Evolutionary conservation across 768 basidiomycete species (phyloP).

Genomic region (Suillus paluster): DNA sequence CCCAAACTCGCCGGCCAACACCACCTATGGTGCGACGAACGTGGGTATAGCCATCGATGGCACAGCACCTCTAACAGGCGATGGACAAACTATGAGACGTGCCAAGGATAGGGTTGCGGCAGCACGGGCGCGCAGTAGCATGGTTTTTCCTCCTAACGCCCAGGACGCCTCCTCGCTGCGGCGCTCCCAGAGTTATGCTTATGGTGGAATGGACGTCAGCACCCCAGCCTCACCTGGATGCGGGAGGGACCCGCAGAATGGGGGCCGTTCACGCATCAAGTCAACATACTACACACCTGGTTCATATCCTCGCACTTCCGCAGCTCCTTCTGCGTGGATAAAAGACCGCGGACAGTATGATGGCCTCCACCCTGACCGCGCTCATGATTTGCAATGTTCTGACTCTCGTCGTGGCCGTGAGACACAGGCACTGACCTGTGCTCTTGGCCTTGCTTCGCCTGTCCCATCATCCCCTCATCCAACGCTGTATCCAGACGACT

Average conservation of each 20-base stretch:
- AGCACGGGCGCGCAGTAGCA: slow-evolving; percentile 26
- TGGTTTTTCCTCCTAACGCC: slow-evolving; percentile 19
- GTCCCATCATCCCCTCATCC: slow-evolving; percentile 59
- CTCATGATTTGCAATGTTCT: slow-evolving; percentile 37
- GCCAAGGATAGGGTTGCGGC: slow-evolving; percentile 37
- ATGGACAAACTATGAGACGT: slow-evolving; percentile 42
- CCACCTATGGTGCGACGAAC: slow-evolving; percentile 25
- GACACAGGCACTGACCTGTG: slow-evolving; percentile 42
- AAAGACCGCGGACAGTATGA: slow-evolving; percentile 38
- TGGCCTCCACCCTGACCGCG: slow-evolving; percentile 30
- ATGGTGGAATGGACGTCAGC: slow-evolving; percentile 55
- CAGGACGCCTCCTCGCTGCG: slow-evolving; percentile 28
- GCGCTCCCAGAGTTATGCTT: slow-evolving; percentile 47
- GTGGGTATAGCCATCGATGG: slow-evolving; percentile 42
- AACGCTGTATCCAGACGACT: slow-evolving; percentile 75
- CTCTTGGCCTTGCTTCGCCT: slow-evolving; percentile 40
- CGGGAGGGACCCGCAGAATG: slow-evolving; percentile 33
- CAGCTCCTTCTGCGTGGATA: slow-evolving; percentile 39
- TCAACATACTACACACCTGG: slow-evolving; percentile 67
- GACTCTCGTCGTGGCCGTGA: slow-evolving; percentile 49
- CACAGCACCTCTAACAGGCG: slow-evolving; percentile 42
- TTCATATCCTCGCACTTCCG: slow-evolving; percentile 57
- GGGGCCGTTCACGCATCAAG: slow-evolving; percentile 69
- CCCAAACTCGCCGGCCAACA: slow-evolving; percentile 44
- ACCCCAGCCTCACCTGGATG: slow-evolving; percentile 43